phyloP scores from a whole-genome alignment of 345 rosid genomes.

The Aquilaria sinensis region DNA sequence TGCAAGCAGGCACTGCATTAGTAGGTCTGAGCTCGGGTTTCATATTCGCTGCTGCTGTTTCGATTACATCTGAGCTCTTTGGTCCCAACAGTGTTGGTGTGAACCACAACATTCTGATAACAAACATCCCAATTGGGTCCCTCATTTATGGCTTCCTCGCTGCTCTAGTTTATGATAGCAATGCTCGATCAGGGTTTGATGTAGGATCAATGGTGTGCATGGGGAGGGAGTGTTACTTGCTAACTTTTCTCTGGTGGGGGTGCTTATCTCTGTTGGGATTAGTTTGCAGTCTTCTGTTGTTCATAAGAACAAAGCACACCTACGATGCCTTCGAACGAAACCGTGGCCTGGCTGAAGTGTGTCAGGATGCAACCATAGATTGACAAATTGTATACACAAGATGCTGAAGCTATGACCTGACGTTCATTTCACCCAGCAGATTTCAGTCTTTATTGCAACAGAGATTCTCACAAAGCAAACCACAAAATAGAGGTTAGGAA shows the following conservation, averaged over 20 bases:
- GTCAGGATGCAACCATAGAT: no score
- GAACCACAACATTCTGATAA: slow-evolving; percentile 84
- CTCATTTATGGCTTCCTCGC: slow-evolving; percentile 73
- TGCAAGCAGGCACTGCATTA: slow-evolving; percentile 52
- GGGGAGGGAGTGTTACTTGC: slow-evolving; percentile 60
- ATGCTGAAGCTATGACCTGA: no score
- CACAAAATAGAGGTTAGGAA: no score
- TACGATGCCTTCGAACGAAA: slow-evolving; percentile 54
- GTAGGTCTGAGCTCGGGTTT: slow-evolving; percentile 79
- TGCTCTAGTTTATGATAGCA: slow-evolving; percentile 63
- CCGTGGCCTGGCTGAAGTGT: slow-evolving; percentile 14
- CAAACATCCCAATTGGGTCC: slow-evolving; percentile 83
- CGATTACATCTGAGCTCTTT: slow-evolving; percentile 78
- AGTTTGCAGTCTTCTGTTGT: slow-evolving; percentile 44
- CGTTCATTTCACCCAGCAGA: no score
- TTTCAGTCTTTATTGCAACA: no score
- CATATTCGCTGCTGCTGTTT: slow-evolving; percentile 86
- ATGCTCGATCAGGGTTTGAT: slow-evolving; percentile 17
- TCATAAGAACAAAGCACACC: slow-evolving; percentile 60
- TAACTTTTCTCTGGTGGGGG: slow-evolving; percentile 73
- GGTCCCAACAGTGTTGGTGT: slow-evolving; percentile 83
- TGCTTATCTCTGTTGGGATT: slow-evolving; percentile 58
- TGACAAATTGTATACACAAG: no score
- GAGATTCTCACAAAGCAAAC: no score
- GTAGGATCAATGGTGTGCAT: slow-evolving; percentile 49